Evolutionary conservation across 1,284 basidiomycete species (phyloP).

Genomic region (Ustilago xerochloae): DNA sequence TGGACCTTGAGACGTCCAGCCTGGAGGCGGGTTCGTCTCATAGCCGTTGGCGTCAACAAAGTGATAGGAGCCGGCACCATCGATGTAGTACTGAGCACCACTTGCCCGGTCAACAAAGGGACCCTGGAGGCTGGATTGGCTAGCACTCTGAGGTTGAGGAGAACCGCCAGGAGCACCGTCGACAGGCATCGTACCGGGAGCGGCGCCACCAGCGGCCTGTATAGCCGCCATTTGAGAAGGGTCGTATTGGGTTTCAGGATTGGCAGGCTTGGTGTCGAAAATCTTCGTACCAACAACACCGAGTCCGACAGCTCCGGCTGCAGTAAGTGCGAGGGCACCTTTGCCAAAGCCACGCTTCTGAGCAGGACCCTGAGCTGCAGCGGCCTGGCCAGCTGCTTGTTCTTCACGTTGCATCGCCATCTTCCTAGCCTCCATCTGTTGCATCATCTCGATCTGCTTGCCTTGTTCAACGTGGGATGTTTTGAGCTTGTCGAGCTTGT

Average conservation of each 20-base stretch:
- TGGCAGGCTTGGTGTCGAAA: slow-evolving; percentile 37
- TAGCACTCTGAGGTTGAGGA: neutral
- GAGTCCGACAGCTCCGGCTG: slow-evolving; percentile 1
- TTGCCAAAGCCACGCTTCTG: slow-evolving; percentile 9
- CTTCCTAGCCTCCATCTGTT: slow-evolving; percentile 19
- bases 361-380: neutral
- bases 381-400: neutral
- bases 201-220: slow-evolving; percentile 20
- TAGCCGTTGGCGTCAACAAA: neutral
- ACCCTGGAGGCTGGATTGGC: neutral
- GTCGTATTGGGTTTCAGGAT: slow-evolving; percentile 15
- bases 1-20: neutral
- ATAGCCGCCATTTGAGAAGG: slow-evolving; percentile 22
- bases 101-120: neutral
- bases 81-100: neutral
- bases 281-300: slow-evolving; percentile 22
- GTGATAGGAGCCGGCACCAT: neutral
- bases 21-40: neutral
- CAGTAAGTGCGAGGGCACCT: neutral
- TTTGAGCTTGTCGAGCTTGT: slow-evolving; percentile 5
- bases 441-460: slow-evolving; percentile 22
- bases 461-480: neutral
- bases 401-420: slow-evolving; percentile 1
- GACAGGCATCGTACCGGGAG: slow-evolving; percentile 10
- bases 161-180: slow-evolving; percentile 3